These are phyloP conservation scores for Tuber aestivum DNA, from an alignment of 495 filamentous ascomycete species.

Conservation along the genomic window DNA sequence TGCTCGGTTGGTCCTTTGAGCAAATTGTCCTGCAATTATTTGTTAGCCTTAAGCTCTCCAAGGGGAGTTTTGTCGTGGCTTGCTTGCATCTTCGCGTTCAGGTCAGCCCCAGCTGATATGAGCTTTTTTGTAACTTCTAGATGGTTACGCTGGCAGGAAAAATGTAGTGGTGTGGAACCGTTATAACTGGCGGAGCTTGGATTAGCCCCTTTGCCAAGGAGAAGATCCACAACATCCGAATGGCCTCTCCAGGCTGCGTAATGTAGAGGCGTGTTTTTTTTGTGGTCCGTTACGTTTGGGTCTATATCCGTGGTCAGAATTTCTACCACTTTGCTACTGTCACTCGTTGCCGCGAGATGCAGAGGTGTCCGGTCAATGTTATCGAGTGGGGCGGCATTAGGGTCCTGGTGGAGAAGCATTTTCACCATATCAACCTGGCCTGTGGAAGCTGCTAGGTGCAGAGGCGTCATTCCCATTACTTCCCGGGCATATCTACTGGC, in stretches of 20 bases:
- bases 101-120: background rate
- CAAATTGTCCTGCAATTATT: background rate
- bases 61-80: background rate
- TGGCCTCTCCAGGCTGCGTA: constrained; percentile 19
- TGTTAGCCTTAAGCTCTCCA: background rate
- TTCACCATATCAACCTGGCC: constrained; percentile 10
- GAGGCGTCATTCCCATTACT: background rate
- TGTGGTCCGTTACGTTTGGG: background rate
- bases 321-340: background rate
- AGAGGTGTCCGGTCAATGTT: constrained; percentile 5
- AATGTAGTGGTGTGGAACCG: background rate
- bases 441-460: constrained; percentile 15
- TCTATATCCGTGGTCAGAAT: background rate
- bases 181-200: background rate
- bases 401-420: constrained; percentile 5
- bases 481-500: background rate
- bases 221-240: constrained; percentile 5
- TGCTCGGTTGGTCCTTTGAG: background rate
- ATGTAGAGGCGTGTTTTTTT: constrained; percentile 19
- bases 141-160: background rate
- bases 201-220: constrained; percentile 13
- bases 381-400: constrained; percentile 4
- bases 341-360: constrained; percentile 10
- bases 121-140: background rate
- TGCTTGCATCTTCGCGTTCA: background rate